phyloP scores from a whole-genome alignment of 345 rosid genomes.

The Brassica carinata region DNA sequence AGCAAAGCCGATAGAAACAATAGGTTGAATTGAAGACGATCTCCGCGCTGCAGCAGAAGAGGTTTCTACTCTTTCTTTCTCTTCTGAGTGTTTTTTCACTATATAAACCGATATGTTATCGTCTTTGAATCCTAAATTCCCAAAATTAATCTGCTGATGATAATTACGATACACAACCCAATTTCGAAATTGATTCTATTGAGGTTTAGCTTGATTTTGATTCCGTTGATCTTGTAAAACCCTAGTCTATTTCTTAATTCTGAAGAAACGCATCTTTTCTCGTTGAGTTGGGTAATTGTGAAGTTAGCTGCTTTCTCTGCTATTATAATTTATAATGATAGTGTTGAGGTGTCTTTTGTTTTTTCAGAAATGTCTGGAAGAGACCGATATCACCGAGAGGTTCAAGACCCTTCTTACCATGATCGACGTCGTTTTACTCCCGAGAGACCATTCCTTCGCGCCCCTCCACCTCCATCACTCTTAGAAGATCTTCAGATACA shows the following conservation, averaged over 20 bases:
- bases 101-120: neutral
- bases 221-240: neutral
- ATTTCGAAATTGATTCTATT: neutral
- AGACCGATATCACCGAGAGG: slow-evolving; percentile 67
- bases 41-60: slow-evolving; percentile 3
- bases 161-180: neutral
- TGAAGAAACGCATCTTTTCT: slow-evolving; percentile 3
- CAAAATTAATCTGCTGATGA: neutral
- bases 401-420: slow-evolving; percentile 59
- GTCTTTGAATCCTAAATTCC: neutral
- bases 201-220: neutral
- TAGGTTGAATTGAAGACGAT: slow-evolving; percentile 9
- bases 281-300: neutral
- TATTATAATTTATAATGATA: neutral
- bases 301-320: neutral
- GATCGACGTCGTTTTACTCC: slow-evolving; percentile 67
- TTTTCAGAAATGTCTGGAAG: slow-evolving; percentile 70
- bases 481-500: slow-evolving; percentile 90
- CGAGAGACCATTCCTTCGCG: slow-evolving; percentile 67
- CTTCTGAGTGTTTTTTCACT: neutral
- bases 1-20: neutral
- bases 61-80: slow-evolving; percentile 7
- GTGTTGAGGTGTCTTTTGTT: neutral
- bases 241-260: neutral
- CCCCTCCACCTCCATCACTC: slow-evolving; percentile 75